Evolutionary conservation across 2,329 filamentous ascomycete species (phyloP).

Genomic region (Monilinia aucupariae): DNA sequence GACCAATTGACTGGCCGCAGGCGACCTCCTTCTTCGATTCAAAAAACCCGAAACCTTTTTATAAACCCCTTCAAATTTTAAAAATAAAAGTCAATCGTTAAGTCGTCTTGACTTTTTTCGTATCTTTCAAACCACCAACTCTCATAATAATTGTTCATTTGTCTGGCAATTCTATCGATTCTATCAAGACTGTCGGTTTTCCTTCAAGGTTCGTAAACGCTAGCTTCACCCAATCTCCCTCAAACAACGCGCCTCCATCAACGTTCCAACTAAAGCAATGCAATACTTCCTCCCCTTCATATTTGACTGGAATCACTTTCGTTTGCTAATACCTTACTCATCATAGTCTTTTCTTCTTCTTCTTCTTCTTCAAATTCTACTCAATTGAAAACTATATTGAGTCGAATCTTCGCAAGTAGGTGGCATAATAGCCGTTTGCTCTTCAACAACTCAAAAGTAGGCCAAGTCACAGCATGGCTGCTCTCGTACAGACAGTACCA

Average conservation of each 20-base stretch:
- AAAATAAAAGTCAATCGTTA: slow-evolving; percentile 35
- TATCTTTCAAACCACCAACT: slow-evolving; percentile 21
- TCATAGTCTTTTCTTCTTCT: slow-evolving; percentile 18
- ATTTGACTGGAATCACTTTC: slow-evolving; percentile 3
- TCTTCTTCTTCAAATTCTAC: background rate
- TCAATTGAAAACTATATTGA: slow-evolving; percentile 10
- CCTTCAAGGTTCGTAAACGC: slow-evolving; percentile 32
- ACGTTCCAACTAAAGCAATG: background rate
- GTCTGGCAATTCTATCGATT: slow-evolving; percentile 16
- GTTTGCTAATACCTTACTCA: slow-evolving; percentile 12
- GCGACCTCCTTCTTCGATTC: slow-evolving; percentile 46
- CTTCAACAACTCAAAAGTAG: slow-evolving; percentile 22
- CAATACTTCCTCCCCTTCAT: slow-evolving; percentile 14
- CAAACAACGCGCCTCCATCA: slow-evolving; percentile 18
- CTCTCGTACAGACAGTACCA: slow-evolving; percentile 75
- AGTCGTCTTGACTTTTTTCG: slow-evolving; percentile 33
- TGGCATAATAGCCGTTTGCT: slow-evolving; percentile 23
- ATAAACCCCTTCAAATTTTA: background rate
- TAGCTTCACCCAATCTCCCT: slow-evolving; percentile 16
- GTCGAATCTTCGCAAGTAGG: slow-evolving; percentile 24
- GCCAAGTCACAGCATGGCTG: slow-evolving; percentile 61
- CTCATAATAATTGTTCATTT: slow-evolving; percentile 33
- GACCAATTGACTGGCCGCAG: slow-evolving; percentile 44
- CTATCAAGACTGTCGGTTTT: slow-evolving; percentile 17
- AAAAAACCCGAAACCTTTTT: slow-evolving; percentile 30